These are phyloP conservation scores for Akebia trifoliata DNA, from an alignment of 164 flowering plant genomes.

Conservation along the genomic window DNA sequence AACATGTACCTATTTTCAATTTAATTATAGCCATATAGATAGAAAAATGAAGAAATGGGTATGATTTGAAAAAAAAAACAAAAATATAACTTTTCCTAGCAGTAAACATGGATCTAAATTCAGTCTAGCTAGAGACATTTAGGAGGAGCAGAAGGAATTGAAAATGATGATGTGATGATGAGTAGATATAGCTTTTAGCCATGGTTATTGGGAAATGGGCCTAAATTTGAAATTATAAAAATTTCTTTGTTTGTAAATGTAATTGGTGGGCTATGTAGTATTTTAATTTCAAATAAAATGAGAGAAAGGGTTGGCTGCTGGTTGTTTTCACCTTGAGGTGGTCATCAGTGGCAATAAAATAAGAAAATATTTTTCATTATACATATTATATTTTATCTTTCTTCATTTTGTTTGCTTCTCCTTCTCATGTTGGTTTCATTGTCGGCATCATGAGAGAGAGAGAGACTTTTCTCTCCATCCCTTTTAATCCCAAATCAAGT, in stretches of 20 bases:
- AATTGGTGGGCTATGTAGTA: constrained; percentile 16
- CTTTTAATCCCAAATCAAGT: constrained; percentile 14
- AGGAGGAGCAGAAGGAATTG: background rate
- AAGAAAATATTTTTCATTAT: no score
- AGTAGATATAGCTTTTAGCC: background rate
- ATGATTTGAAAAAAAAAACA: no score
- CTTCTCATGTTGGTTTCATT: background rate
- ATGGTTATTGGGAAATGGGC: constrained; percentile 8
- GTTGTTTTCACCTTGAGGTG: constrained; percentile 37
- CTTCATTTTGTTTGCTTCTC: constrained; percentile 7
- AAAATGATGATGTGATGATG: constrained; percentile 1
- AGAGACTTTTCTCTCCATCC: background rate
- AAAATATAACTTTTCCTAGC: no score
- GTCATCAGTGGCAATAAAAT: constrained; percentile 9
- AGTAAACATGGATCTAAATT: no score
- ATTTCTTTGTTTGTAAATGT: constrained; percentile 16
- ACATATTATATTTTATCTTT: no score
- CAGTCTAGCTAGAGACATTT: background rate
- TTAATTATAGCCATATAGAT: no score
- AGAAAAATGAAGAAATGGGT: no score
- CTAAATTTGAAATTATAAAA: constrained; percentile 6
- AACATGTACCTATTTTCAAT: no score
- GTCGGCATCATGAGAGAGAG: no score
- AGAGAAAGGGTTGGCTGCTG: constrained; percentile 27
- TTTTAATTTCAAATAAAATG: constrained; percentile 11